Evolutionary conservation across 2,329 filamentous ascomycete species (phyloP), one percentile per base, ranked within the genome.

Genomic region (Furcasterigmium sp.): DNA sequence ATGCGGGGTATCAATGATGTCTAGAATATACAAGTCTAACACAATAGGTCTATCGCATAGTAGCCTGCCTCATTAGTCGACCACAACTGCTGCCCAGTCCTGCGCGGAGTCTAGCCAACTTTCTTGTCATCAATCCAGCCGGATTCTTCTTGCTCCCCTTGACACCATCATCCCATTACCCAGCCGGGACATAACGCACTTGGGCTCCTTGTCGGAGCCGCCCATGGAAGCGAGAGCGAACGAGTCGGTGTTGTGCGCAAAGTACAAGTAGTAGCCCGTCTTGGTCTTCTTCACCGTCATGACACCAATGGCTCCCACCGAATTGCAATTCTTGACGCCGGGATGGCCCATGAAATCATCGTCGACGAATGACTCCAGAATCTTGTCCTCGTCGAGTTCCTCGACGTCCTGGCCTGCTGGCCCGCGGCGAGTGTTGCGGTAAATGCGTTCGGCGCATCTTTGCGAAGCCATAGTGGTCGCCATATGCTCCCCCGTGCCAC

Each of bases 401-500:
- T 75, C 64, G 14, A 86, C 70, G 49, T 86, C 80, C 8, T 64
- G 63, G 7, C 88, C 88, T 14, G 70, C 76, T 39, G 64, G 66
- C 3, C 69, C 76, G 51, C 78, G 82, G 57, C 73, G 77, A 39
- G 74, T 84, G 52, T 74, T 78, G 51, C 84, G 79, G 58, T 90
- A 95, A 20, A 98, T 74, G 37, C 93, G 80, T 51, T 91, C 86
- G 1, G 91, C 90, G 59, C 90, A 95, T 43, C 85, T 84, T 46
- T 85, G 83, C 7, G 93, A 91, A 10, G 93, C 91, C 76, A 94
- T 85, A 1, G 91, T 94, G 1, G 91, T 96, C 28, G 90, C 87
- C 86, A 98, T 98, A 60, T 98, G 93, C 65, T 98, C 93, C 38
- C 93, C 93, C 3, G 93, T 98, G 21, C 93, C 93, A 59, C 89